Conservation (phyloP, 495 filamentous ascomycete species). For the Oleoguttula mirabilis region DNA sequence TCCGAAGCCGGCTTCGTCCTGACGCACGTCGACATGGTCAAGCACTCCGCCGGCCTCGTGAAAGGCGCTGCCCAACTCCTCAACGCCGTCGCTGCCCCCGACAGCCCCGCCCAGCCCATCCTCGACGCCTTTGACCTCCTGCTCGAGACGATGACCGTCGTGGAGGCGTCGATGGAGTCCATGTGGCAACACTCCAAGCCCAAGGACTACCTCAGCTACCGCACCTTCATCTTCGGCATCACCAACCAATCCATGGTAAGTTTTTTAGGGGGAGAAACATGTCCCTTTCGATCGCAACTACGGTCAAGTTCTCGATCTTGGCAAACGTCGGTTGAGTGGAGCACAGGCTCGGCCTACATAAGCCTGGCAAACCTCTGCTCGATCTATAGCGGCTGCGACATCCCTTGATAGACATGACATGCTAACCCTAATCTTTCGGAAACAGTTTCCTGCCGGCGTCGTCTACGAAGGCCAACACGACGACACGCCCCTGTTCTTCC, state of each 20-base stretch:
- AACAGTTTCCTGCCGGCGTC: slow-evolving; percentile 82
- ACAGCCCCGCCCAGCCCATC: slow-evolving; percentile 45
- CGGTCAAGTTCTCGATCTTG: too few species aligned
- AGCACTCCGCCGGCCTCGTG: slow-evolving; percentile 60
- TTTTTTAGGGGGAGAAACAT: too few species aligned
- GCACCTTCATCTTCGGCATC: slow-evolving; percentile 91
- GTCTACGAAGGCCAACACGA: slow-evolving; percentile 72
- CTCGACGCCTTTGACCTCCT: slow-evolving; percentile 48
- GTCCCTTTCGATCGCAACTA: too few species aligned
- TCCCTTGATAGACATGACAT: too few species aligned
- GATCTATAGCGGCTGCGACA: too few species aligned
- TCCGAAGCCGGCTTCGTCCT: slow-evolving; percentile 84
- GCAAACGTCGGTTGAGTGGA: too few species aligned
- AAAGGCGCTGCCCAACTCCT: slow-evolving; percentile 53
- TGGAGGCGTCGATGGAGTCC: slow-evolving; percentile 40
- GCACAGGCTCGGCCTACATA: too few species aligned
- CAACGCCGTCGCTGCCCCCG: slow-evolving; percentile 41
- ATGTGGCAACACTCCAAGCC: slow-evolving; percentile 85
- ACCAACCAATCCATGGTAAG: slow-evolving; percentile 78
- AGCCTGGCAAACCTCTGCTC: too few species aligned
- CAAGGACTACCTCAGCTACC: slow-evolving; percentile 64
- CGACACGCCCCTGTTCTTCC: slow-evolving; percentile 45
- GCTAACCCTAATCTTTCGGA: too few species aligned
- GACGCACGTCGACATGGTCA: slow-evolving; percentile 47
- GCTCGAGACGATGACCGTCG: slow-evolving; percentile 57